Percentiles rank a stretch among this genome's conserved stretches.
These are phyloP conservation scores for Zanthoxylum bungeanum DNA, from an alignment of 345 rosid genomes.

Conservation along the genomic window DNA sequence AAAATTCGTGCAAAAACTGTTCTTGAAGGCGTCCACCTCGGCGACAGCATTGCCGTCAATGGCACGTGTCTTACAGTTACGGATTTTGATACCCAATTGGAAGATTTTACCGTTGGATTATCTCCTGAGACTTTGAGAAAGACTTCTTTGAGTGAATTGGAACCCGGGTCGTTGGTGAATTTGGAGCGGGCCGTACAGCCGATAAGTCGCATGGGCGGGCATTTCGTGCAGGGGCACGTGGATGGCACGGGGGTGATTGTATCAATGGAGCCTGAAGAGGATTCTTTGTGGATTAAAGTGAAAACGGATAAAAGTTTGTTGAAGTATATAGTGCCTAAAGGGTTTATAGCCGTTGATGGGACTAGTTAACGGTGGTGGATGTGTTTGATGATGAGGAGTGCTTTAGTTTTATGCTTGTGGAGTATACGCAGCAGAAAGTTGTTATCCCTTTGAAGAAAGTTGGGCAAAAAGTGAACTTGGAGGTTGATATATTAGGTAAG, in stretches of 20 bases:
- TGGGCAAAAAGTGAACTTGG: conserved; percentile 87
- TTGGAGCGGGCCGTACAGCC: conserved; percentile 88
- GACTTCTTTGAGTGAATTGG: conserved; percentile 65
- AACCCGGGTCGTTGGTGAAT: conserved; percentile 70
- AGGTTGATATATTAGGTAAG: conserved; percentile 90
- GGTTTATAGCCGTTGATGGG: conserved; percentile 86
- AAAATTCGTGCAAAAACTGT: conserved; percentile 62
- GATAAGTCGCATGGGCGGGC: conserved; percentile 78
- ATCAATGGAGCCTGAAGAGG: conserved; percentile 55
- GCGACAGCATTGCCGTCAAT: conserved; percentile 83
- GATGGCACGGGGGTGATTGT: conserved; percentile 87
- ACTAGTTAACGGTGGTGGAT: conserved; percentile 91
- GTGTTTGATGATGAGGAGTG: conserved; percentile 73
- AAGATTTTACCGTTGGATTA: conserved; percentile 66
- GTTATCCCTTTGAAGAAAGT: conserved; percentile 67
- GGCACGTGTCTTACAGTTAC: conserved; percentile 91
- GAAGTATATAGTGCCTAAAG: conserved; percentile 79
- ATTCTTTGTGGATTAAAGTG: conserved; percentile 86
- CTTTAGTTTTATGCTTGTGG: conserved; percentile 82
- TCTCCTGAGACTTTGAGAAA: conserved; percentile 79
- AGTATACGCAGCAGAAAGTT: conserved; percentile 75
- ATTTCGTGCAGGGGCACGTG: conserved; percentile 93
- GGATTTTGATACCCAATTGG: conserved; percentile 37
- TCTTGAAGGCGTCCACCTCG: conserved; percentile 59
- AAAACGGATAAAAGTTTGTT: conserved; percentile 46